Evolutionary conservation across 208 protist genomes (phyloP).

Genomic region (Acanthamoeba castellanii): DNA sequence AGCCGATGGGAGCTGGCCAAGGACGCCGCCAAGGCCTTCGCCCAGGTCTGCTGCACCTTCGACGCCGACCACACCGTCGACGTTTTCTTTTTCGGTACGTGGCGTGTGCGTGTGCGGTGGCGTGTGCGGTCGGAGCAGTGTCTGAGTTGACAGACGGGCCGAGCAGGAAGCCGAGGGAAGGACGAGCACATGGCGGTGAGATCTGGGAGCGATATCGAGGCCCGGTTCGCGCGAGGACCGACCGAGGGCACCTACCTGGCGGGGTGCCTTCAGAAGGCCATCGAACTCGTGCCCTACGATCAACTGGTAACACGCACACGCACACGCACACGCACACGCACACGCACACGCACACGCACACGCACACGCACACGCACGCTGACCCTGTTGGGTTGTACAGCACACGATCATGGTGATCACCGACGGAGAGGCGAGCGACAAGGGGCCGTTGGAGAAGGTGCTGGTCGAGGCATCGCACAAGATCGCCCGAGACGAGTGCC

Average conservation of each 20-base stretch:
- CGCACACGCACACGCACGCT: too few relatives aligned
- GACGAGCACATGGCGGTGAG: slow-evolving; percentile 41
- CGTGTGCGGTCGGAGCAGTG: neutral
- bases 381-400: neutral
- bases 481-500: neutral
- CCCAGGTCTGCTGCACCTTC: neutral
- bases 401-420: slow-evolving; percentile 58
- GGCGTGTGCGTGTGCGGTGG: too few relatives aligned
- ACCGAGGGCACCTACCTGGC: slow-evolving; percentile 48
- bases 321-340: too few relatives aligned
- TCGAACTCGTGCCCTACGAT: neutral
- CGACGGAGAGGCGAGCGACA: slow-evolving; percentile 47
- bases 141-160: too few relatives aligned
- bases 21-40: slow-evolving; percentile 60
- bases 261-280: slow-evolving; percentile 21
- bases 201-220: neutral
- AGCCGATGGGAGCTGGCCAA: slow-evolving; percentile 40
- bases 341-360: too few relatives aligned
- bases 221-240: slow-evolving; percentile 7
- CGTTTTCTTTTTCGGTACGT: slow-evolving; percentile 55
- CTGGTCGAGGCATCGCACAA: neutral
- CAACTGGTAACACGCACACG: neutral
- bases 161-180: slow-evolving; percentile 37
- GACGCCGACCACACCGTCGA: neutral
- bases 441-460: neutral